These are phyloP conservation scores for Scleromitrula shiraiana DNA, from an alignment of 2,329 filamentous ascomycete genomes.

Conservation along the genomic window DNA sequence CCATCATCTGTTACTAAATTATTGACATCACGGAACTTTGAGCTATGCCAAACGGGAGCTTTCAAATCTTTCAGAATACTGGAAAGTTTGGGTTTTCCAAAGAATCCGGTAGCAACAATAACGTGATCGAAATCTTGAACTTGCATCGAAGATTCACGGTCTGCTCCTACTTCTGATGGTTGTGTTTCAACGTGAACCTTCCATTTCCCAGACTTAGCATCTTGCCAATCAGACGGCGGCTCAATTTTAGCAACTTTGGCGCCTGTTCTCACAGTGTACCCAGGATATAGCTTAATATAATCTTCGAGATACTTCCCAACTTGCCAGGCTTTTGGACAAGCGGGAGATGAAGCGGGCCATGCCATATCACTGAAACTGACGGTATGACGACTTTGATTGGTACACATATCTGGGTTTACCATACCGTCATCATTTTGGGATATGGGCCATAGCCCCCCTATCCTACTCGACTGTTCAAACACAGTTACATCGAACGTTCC, in stretches of 20 bases:
- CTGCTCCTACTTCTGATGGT: neutral
- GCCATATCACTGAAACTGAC: constrained; percentile 65
- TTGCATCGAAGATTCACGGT: neutral
- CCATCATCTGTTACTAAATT: constrained; percentile 35
- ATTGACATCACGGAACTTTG: constrained; percentile 50
- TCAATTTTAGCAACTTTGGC: constrained; percentile 17
- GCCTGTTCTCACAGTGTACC: constrained; percentile 19
- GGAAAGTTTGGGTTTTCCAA: constrained; percentile 52
- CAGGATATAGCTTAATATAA: constrained; percentile 51
- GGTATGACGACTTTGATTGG: constrained; percentile 71
- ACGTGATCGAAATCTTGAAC: constrained; percentile 55
- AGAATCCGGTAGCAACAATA: constrained; percentile 69
- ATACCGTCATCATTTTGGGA: constrained; percentile 39
- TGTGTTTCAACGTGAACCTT: constrained; percentile 17
- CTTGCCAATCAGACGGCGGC: neutral
- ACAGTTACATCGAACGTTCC: constrained; percentile 59
- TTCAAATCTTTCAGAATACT: constrained; percentile 31
- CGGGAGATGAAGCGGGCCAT: constrained; percentile 53
- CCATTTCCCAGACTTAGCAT: constrained; percentile 13
- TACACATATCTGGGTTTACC: constrained; percentile 59
- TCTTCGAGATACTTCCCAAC: constrained; percentile 61
- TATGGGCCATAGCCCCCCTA: constrained; percentile 72
- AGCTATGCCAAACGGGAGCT: constrained; percentile 58
- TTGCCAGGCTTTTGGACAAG: constrained; percentile 71
- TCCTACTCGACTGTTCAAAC: constrained; percentile 55